Base-by-base conservation (phyloP, 495 filamentous ascomycete genomes). In the Podospora bellae-mahoneyi region DNA sequence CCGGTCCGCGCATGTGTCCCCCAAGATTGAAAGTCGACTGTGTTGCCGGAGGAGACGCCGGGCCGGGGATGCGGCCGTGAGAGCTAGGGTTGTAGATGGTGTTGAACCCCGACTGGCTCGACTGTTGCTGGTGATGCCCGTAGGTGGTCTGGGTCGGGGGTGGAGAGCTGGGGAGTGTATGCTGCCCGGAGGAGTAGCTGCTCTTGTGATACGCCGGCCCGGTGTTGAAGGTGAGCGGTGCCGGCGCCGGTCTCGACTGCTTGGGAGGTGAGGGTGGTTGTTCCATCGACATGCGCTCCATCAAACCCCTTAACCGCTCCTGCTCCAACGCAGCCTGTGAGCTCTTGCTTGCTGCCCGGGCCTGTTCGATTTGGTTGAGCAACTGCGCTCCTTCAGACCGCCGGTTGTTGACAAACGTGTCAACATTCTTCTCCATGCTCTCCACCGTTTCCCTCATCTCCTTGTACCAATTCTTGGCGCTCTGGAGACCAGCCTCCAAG, bases 381-480 rank as follows among this genome's bases (percentile, higher is more conserved):
- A 98, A 84, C 74, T 96, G 92, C 1, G 93, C 92, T 20, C 95
- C 95, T 79, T 99, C 95, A 0, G 92, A 90, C 59, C 94, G 85
- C 44, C 95, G 87, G 73, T 98, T 99, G 82, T 90, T 94, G 66
- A 99, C 94, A 76, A 98, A 99, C 3, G 90, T 91, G 71, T 97
- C 94, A 15, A 98, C 94, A 73, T 99, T 99, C 83, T 97, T 94
- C 67, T 92, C 88, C n/a, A 98, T 82, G 73, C 91, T 96, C 58
- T 97, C 92, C 2, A 96, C 93, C 1, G 93, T 97, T 63, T 98
- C 92, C 71, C 86, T 89, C 93, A 98, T 99, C 75, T 98, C 95
- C 5, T 85, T 86, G 76, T 99, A 99, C 85, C 97, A 99, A 34
- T 87, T 89, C 74, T 92, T 92, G 15, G 95, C 95, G 69, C 93